A percentile compares a stretch with the other conserved stretches of the same genome.
Evolutionary conservation across 2,329 filamentous ascomycete species (phyloP).

Genomic region (Penicillium sclerotiorum): DNA sequence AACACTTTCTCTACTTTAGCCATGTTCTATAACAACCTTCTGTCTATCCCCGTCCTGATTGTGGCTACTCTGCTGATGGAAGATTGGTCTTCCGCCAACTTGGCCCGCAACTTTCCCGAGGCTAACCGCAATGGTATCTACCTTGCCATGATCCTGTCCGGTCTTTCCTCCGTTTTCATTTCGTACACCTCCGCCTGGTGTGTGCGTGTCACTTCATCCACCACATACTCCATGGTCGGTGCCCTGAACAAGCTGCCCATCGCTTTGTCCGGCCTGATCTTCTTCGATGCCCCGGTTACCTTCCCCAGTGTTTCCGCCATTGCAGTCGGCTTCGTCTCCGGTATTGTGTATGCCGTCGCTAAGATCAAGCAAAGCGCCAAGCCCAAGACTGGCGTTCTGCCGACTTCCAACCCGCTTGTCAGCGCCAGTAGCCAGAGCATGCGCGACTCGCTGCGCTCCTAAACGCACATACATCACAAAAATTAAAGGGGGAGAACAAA

Average conservation of each 20-base stretch:
- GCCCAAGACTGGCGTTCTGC: conserved; percentile 68
- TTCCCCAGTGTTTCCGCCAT: conserved; percentile 92
- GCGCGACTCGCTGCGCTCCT: conserved; percentile 79
- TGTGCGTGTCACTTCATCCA: conserved; percentile 94
- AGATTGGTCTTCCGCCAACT: conserved; percentile 87
- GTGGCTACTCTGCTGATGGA: conserved; percentile 79
- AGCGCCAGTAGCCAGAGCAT: conserved; percentile 91
- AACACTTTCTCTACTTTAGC: conserved; percentile 56
- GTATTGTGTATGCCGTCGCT: conserved; percentile 84
- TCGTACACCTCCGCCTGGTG: conserved; percentile 99
- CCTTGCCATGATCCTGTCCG: conserved; percentile 90
- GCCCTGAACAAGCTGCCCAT: conserved; percentile 98
- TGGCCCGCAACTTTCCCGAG: conserved; percentile 84
- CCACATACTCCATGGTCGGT: conserved; percentile 98
- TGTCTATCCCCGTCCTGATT: conserved; percentile 90
- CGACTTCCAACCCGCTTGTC: conserved; percentile 68
- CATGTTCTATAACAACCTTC: conserved; percentile 99
- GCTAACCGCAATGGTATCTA: conserved; percentile 78
- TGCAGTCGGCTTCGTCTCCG: conserved; percentile 84
- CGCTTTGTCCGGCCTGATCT: conserved; percentile 85
- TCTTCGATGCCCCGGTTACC: conserved; percentile 93
- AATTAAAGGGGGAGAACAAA: not conserved
- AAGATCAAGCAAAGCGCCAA: conserved; percentile 78
- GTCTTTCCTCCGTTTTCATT: conserved; percentile 91
- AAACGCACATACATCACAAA: conserved; percentile 17